Conservation (phyloP, 2,329 filamentous ascomycete genomes). For the Exserohilum turcica region DNA sequence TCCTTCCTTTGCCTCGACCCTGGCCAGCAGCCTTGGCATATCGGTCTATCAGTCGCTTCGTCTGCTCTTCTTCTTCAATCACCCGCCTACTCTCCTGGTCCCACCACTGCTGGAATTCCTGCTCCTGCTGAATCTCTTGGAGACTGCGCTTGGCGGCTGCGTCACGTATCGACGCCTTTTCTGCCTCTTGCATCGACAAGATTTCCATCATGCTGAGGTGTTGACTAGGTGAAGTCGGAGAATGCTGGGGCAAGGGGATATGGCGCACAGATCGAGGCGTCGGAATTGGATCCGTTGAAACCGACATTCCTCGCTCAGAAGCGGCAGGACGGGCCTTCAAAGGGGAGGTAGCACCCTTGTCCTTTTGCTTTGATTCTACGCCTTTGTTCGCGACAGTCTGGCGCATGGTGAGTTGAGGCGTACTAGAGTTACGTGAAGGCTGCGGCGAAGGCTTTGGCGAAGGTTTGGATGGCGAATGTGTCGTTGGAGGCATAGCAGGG, state of each 20-base stretch:
- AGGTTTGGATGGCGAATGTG: background rate
- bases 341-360: slow-evolving; percentile 25
- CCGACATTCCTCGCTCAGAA: slow-evolving; percentile 42
- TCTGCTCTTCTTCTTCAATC: slow-evolving; percentile 62
- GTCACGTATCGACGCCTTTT: slow-evolving; percentile 82
- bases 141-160: slow-evolving; percentile 85
- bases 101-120: slow-evolving; percentile 97
- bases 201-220: slow-evolving; percentile 86
- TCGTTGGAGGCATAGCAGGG: slow-evolving; percentile 17
- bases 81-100: slow-evolving; percentile 78
- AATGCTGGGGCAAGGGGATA: slow-evolving; percentile 59
- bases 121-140: slow-evolving; percentile 94
- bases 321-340: slow-evolving; percentile 32
- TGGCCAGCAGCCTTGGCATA: slow-evolving; percentile 27
- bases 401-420: slow-evolving; percentile 63
- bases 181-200: slow-evolving; percentile 80
- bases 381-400: slow-evolving; percentile 59
- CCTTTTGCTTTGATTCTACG: slow-evolving; percentile 32
- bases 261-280: slow-evolving; percentile 56
- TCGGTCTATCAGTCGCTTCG: slow-evolving; percentile 45
- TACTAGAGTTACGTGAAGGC: slow-evolving; percentile 36
- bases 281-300: slow-evolving; percentile 42
- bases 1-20: slow-evolving; percentile 35
- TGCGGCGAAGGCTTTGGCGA: slow-evolving; percentile 23
- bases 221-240: slow-evolving; percentile 66